These are phyloP conservation scores for Penicillium paradoxum DNA, from an alignment of 495 filamentous ascomycete genomes.

Conservation along the genomic window DNA sequence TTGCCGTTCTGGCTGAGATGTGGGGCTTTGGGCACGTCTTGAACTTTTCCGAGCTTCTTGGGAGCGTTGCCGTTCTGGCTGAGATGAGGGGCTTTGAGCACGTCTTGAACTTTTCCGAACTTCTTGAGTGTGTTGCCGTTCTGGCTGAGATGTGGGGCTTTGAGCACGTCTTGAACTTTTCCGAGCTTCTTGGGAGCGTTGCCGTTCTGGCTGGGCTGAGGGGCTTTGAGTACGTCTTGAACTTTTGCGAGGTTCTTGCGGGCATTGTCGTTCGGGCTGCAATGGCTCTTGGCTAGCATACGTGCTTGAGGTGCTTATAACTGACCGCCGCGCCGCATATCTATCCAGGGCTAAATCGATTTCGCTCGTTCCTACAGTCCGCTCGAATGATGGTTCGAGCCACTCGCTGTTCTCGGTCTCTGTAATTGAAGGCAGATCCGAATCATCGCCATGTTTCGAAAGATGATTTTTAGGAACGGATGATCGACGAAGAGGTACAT, in stretches of 20 bases:
- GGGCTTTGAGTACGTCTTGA: conserved; percentile 21
- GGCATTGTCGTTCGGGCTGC: conserved; percentile 15
- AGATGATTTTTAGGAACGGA: conserved; percentile 9
- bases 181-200: conserved; percentile 16
- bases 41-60: conserved; percentile 12
- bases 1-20: conserved; percentile 15
- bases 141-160: conserved; percentile 16
- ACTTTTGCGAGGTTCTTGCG: conserved; percentile 13
- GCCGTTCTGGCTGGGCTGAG: conserved; percentile 13
- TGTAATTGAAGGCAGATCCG: conserved; percentile 19
- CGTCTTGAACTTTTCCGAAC: conserved; percentile 12
- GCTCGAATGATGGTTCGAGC: conserved; percentile 28
- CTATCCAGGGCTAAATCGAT: conserved; percentile 36
- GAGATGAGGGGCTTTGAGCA: conserved; percentile 18
- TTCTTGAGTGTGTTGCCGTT: conserved; percentile 20
- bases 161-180: conserved; percentile 16
- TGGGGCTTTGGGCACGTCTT: conserved; percentile 21
- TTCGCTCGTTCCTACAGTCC: conserved; percentile 34
- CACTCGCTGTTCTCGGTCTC: conserved; percentile 24
- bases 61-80: conserved; percentile 18
- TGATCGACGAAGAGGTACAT: conserved; percentile 22
- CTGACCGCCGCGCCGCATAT: conserved; percentile 25
- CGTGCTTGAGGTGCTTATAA: conserved; percentile 23
- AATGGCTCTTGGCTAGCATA: conserved; percentile 27
- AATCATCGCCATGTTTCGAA: conserved; percentile 14